phyloP scores from a whole-genome alignment of 805 yeast species.

The Starmerella kuoi region DNA sequence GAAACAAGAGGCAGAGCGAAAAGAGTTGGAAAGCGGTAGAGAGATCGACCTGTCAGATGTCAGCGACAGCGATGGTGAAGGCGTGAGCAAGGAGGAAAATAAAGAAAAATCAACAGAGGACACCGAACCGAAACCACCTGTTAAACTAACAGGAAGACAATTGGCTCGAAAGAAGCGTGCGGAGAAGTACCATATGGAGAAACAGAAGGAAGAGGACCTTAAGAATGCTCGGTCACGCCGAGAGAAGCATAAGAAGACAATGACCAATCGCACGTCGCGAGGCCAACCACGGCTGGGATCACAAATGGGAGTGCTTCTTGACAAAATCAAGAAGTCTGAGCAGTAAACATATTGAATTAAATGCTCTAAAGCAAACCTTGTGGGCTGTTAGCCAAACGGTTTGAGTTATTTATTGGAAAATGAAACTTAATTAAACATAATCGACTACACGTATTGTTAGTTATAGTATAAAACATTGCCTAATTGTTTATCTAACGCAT shows the following conservation, averaged over 20 bases:
- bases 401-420: too few species aligned
- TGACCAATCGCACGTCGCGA: constrained; percentile 44
- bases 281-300: constrained; percentile 95
- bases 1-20: not conserved
- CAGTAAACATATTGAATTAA: too few species aligned
- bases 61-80: constrained; percentile 8
- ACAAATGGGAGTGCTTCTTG: constrained; percentile 62
- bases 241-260: constrained; percentile 35
- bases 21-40: constrained; percentile 8
- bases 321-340: constrained; percentile 44
- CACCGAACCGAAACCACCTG: constrained; percentile 14
- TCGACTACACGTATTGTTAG: too few species aligned
- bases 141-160: constrained; percentile 28
- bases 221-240: constrained; percentile 32
- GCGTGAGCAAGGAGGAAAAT: constrained; percentile 6
- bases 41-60: constrained; percentile 12
- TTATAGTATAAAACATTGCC: too few species aligned
- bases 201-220: constrained; percentile 34
- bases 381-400: too few species aligned
- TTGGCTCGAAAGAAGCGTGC: constrained; percentile 36
- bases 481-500: too few species aligned
- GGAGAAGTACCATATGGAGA: constrained; percentile 31
- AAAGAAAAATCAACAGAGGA: constrained; percentile 18
- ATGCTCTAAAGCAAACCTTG: too few species aligned
- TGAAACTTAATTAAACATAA: too few species aligned